Evolutionary conservation across 768 basidiomycete genomes (phyloP).

Genomic region (Lactarius vividus): DNA sequence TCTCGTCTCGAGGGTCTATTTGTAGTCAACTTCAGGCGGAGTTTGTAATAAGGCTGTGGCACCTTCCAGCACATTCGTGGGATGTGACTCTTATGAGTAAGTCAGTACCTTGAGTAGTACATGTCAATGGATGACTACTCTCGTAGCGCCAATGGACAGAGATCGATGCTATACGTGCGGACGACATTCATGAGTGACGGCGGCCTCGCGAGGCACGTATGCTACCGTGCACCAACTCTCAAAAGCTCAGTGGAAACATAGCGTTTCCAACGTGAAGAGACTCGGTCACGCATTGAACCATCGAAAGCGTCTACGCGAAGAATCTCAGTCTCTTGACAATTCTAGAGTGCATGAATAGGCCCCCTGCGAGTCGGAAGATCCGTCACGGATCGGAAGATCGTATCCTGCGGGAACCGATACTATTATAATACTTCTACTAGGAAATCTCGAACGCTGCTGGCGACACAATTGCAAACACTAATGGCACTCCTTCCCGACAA

Average conservation of each 20-base stretch:
- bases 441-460: not conserved
- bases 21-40: conserved; percentile 13
- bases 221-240: not conserved
- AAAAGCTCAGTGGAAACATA: not conserved
- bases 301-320: not conserved
- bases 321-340: not conserved
- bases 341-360: not conserved
- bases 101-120: too few relatives aligned
- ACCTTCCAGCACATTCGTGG: conserved; percentile 11
- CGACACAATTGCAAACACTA: not conserved
- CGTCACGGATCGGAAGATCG: not conserved
- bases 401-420: not conserved
- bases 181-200: not conserved
- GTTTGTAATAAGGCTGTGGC: conserved; percentile 11
- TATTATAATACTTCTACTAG: not conserved
- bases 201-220: not conserved
- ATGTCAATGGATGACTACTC: not conserved
- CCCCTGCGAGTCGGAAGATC: not conserved
- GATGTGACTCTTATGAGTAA: not conserved
- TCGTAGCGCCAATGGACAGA: not conserved
- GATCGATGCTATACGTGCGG: not conserved
- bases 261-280: not conserved
- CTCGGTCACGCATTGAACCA: not conserved
- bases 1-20: not conserved
- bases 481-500: not conserved